Evolutionary conservation across 2,329 filamentous ascomycete species (phyloP).

Genomic region (Colletotrichum higginsianum): DNA sequence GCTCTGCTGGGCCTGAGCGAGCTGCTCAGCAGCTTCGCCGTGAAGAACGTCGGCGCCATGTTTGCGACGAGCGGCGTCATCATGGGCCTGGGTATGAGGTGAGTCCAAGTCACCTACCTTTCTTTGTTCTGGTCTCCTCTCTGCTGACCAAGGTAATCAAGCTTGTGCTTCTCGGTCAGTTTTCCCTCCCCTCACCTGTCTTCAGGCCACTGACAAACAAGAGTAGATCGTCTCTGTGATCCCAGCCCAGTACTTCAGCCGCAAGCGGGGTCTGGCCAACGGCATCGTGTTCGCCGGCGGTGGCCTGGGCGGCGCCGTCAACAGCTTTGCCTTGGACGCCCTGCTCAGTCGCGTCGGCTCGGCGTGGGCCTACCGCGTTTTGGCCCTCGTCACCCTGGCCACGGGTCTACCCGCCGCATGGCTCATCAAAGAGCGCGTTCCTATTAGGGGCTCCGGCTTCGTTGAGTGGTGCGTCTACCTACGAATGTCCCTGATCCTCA

Average conservation of each 20-base stretch:
- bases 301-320: slow-evolving; percentile 69
- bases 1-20: slow-evolving; percentile 64
- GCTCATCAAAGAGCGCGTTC: slow-evolving; percentile 64
- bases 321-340: slow-evolving; percentile 64
- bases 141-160: slow-evolving; percentile 2
- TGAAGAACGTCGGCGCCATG: slow-evolving; percentile 52
- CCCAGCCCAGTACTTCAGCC: slow-evolving; percentile 69
- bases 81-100: slow-evolving; percentile 52
- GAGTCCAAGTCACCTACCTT: background rate
- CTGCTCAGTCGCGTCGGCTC: slow-evolving; percentile 62
- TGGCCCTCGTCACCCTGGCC: slow-evolving; percentile 65
- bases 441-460: slow-evolving; percentile 55
- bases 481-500: background rate
- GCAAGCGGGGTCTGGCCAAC: slow-evolving; percentile 68
- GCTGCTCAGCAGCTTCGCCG: slow-evolving; percentile 58
- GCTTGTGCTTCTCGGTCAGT: slow-evolving; percentile 36
- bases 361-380: slow-evolving; percentile 67
- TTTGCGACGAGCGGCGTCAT: slow-evolving; percentile 53
- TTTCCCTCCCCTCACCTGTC: too few species aligned
- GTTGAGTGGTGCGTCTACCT: slow-evolving; percentile 62
- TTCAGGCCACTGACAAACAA: slow-evolving; percentile 27
- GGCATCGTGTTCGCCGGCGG: slow-evolving; percentile 68
- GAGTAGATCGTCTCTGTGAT: slow-evolving; percentile 59
- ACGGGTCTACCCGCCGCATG: slow-evolving; percentile 71
- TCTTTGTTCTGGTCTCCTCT: too few species aligned